Base-by-base conservation (phyloP, 805 yeast genomes). In the Helenozyma baotianmanensis region DNA sequence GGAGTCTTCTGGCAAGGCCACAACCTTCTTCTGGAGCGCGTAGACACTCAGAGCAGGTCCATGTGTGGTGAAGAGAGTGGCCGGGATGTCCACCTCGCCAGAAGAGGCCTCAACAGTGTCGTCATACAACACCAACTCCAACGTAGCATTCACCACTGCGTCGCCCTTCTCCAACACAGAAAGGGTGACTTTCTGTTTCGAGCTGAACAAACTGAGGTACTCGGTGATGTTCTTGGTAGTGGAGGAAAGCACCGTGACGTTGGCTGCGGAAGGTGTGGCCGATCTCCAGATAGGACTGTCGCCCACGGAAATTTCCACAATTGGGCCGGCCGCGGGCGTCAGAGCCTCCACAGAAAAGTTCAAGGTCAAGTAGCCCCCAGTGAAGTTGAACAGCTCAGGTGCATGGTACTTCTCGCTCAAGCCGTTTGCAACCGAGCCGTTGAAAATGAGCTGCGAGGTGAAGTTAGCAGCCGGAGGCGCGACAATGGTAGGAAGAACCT, bases 231-330 rank as follows among this genome's bases (percentile, higher is more conserved):
- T 54, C 28, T 53, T 51, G 32, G 41, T 30, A 17, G 58, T 51
- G 12, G 50, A 45, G 22, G 53, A 36, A 32, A 35, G 32, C 17
- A 56, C 48, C n/a, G 33, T 17, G 10, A 42, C 35, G 30, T 37
- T 35, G 2, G 30, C 15, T 17, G 48, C 47, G 14, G 7, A 14
- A 8, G 62, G 62, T 21, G 56, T 43, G 12, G 54, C 46, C 19
- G 57, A 47, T 43, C 62, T 48, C 54, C 60, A 50, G 19, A 56
- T 39, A 17, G 60, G 53, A 23, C 25, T 35, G 11, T 42, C 54
- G 27, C 38, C 58, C 17, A 55, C 36, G 15, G 40, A 36, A 15
- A 56, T 34, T 35, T 56, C 60, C 21, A 50, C 48, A 13, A 56
- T 46, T 7, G 29, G 24, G 7, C 26, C n/a, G 15, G 30, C 10